Conservation (phyloP, 2,329 filamentous ascomycete genomes). For the Epichloe gansuensis region DNA sequence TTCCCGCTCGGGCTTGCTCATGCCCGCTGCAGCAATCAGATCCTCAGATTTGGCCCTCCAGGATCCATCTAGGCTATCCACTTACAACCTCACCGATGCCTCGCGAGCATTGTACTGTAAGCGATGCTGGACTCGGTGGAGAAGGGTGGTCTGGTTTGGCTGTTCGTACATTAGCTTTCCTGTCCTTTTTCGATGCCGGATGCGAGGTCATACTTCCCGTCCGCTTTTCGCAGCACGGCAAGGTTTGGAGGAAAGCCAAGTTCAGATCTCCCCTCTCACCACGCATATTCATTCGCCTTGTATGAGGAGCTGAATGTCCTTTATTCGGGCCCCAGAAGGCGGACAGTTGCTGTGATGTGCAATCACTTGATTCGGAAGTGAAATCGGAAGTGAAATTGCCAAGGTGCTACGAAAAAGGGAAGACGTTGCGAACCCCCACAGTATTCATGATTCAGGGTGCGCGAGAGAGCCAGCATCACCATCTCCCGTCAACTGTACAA, state of each 20-base stretch:
- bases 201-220: slow-evolving; percentile 13
- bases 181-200: slow-evolving; percentile 15
- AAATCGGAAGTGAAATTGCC: neutral
- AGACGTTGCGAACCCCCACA: neutral
- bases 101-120: slow-evolving; percentile 8
- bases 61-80: slow-evolving; percentile 1
- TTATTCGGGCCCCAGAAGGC: no score
- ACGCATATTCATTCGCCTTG: neutral
- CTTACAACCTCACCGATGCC: slow-evolving; percentile 1
- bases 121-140: slow-evolving; percentile 16
- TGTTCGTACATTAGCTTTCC: slow-evolving; percentile 23
- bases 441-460: neutral
- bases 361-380: neutral
- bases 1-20: slow-evolving; percentile 1
- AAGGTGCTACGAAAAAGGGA: neutral
- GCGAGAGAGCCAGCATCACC: neutral
- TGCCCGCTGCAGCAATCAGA: slow-evolving; percentile 3
- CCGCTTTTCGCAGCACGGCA: slow-evolving; percentile 7
- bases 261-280: neutral
- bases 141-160: slow-evolving; percentile 11
- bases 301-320: no score
- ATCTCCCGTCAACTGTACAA: neutral
- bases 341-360: neutral
- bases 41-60: neutral
- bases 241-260: neutral